phyloP scores from a whole-genome alignment of 2,329 filamentous ascomycete species.

The Aspergillus uvarum region DNA sequence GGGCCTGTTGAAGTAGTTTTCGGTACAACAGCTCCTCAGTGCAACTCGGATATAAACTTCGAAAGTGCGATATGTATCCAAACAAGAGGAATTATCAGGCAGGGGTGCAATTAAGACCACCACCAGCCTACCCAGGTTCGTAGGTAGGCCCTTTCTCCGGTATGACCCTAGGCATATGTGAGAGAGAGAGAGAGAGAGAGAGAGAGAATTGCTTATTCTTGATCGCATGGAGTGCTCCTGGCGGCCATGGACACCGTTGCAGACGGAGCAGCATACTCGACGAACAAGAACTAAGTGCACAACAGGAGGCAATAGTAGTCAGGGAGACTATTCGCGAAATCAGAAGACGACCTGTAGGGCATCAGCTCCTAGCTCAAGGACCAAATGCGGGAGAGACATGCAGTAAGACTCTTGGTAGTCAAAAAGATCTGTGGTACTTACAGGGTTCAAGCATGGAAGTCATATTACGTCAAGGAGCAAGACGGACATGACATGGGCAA shows the following conservation, averaged over 20 bases:
- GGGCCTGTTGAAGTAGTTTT: background rate
- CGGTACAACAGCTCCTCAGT: background rate
- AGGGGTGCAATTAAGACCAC: slow-evolving; percentile 20
- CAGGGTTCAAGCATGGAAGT: slow-evolving; percentile 13
- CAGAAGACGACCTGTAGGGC: background rate
- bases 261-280: background rate
- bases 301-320: background rate
- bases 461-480: slow-evolving; percentile 19
- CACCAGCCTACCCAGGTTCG: slow-evolving; percentile 12
- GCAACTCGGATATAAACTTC: slow-evolving; percentile 13
- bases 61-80: slow-evolving; percentile 28
- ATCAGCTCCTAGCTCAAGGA: background rate
- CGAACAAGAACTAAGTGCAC: background rate
- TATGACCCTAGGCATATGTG: slow-evolving; percentile 24
- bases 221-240: background rate
- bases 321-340: background rate
- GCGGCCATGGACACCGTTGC: background rate
- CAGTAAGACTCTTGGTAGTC: background rate
- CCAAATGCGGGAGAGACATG: background rate
- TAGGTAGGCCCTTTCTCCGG: slow-evolving; percentile 16
- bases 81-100: slow-evolving; percentile 25
- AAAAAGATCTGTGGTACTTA: slow-evolving; percentile 6
- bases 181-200: background rate
- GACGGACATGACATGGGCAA: slow-evolving; percentile 14
- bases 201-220: slow-evolving; percentile 1